Conservation (phyloP, 2,329 filamentous ascomycete genomes). For the Rasamsonia emersonii region DNA sequence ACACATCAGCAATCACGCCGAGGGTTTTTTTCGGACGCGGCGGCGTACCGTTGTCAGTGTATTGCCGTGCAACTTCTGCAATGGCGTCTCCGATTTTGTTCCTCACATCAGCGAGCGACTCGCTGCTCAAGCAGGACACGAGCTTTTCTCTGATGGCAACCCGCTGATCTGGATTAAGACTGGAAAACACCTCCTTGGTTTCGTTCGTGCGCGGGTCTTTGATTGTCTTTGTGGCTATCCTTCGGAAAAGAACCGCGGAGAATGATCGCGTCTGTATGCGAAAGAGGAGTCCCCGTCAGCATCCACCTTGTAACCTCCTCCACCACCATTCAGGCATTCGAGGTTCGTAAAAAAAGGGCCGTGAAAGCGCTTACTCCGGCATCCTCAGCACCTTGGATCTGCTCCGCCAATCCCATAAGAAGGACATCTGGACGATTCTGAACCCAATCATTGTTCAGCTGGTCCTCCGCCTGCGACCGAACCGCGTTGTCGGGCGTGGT, state of each 20-base stretch:
- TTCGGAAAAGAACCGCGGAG: constrained; percentile 85
- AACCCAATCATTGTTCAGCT: constrained; percentile 86
- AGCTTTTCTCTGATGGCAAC: constrained; percentile 75
- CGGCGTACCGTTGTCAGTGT: constrained; percentile 75
- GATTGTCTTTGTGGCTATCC: constrained; percentile 80
- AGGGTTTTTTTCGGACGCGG: background rate
- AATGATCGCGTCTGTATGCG: constrained; percentile 69
- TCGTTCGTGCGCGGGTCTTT: constrained; percentile 62
- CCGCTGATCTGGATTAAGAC: constrained; percentile 64
- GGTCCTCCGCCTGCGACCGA: constrained; percentile 79
- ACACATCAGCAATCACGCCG: constrained; percentile 7
- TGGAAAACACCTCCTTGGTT: constrained; percentile 76
- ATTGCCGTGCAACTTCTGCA: constrained; percentile 89
- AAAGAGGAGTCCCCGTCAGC: background rate
- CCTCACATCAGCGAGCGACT: constrained; percentile 65
- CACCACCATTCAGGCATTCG: constrained; percentile 2
- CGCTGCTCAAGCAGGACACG: constrained; percentile 64
- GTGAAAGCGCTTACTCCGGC: constrained; percentile 61
- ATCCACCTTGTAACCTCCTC: constrained; percentile 2
- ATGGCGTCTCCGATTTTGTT: constrained; percentile 98
- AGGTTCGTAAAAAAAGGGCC: too few relatives aligned
- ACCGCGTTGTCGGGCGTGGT: constrained; percentile 82
- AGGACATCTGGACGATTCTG: constrained; percentile 71
- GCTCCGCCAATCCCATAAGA: constrained; percentile 88
- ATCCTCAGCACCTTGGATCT: constrained; percentile 71